phyloP scores from a whole-genome alignment of 108 stramenopile genomes.

The Skeletonema menzelii region DNA sequence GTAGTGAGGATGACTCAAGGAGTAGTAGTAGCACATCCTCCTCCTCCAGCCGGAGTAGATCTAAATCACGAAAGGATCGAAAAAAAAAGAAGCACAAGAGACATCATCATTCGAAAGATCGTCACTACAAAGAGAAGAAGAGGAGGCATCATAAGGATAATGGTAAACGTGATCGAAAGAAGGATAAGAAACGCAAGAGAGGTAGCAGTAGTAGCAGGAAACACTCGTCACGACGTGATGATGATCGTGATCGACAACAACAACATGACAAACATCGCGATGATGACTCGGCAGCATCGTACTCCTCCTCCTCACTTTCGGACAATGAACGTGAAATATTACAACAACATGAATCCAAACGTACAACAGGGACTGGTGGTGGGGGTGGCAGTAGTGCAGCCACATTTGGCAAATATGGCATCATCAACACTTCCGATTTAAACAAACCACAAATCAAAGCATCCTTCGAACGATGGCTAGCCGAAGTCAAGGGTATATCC shows the following conservation, averaged over 20 bases:
- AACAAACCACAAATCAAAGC: slow-evolving; percentile 63
- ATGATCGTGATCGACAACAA: slow-evolving; percentile 10
- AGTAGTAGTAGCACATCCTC: neutral
- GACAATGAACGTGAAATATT: slow-evolving; percentile 45
- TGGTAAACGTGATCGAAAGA: slow-evolving; percentile 23
- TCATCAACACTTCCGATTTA: slow-evolving; percentile 78
- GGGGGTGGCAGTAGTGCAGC: slow-evolving; percentile 6
- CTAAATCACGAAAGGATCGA: slow-evolving; percentile 5
- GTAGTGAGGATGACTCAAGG: neutral
- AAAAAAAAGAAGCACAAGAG: slow-evolving; percentile 23
- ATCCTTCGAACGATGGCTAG: slow-evolving; percentile 91
- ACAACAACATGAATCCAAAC: slow-evolving; percentile 9
- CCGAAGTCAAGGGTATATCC: slow-evolving; percentile 85
- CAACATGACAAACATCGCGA: slow-evolving; percentile 26
- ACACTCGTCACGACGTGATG: slow-evolving; percentile 17
- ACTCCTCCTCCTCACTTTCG: slow-evolving; percentile 41
- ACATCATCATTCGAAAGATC: neutral
- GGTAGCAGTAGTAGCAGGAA: slow-evolving; percentile 38
- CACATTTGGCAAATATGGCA: slow-evolving; percentile 91
- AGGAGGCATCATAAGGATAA: slow-evolving; percentile 23
- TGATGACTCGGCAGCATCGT: slow-evolving; percentile 23
- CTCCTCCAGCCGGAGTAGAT: neutral
- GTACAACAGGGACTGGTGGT: neutral
- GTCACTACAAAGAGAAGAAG: slow-evolving; percentile 5
- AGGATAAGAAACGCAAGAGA: slow-evolving; percentile 38